These are phyloP conservation scores for Ramularia collo-cygni DNA, from an alignment of 2,329 filamentous ascomycete genomes.

Conservation along the genomic window DNA sequence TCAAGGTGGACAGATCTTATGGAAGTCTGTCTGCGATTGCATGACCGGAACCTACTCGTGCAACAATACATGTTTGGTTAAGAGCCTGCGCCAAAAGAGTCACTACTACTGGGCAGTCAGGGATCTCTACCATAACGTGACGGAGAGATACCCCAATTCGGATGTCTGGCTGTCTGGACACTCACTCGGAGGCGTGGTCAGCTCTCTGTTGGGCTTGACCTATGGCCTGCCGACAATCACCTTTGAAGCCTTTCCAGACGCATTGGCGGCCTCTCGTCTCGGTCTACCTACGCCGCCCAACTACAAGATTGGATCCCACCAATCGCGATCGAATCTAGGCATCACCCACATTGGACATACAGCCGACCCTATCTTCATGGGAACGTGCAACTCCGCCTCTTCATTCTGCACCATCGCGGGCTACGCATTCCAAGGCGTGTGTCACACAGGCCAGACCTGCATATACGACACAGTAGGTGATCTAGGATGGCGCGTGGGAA, in stretches of 20 bases:
- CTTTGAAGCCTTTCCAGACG: conserved; percentile 89
- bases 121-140: conserved; percentile 88
- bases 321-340: conserved; percentile 65
- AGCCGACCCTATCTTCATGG: conserved; percentile 90
- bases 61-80: conserved; percentile 81
- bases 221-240: conserved; percentile 88
- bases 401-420: conserved; percentile 86
- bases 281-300: conserved; percentile 82
- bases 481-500: conserved; percentile 84
- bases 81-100: conserved; percentile 71
- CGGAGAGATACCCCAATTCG: conserved; percentile 74
- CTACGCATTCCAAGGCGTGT: conserved; percentile 89
- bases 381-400: conserved; percentile 82
- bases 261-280: conserved; percentile 73
- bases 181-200: conserved; percentile 83
- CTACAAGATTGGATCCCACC: conserved; percentile 59
- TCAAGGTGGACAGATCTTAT: conserved; percentile 83
- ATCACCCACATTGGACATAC: conserved; percentile 91
- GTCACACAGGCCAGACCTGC: conserved; percentile 82
- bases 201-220: conserved; percentile 80
- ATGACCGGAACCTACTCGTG: conserved; percentile 80
- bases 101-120: conserved; percentile 85
- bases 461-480: conserved; percentile 88
- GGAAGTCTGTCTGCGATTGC: conserved; percentile 90
- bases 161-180: conserved; percentile 89